A percentile compares a stretch with the other conserved stretches of the same genome.
phyloP scores from a whole-genome alignment of 139 green algal species.

The Zygnema circumcarinatum region DNA sequence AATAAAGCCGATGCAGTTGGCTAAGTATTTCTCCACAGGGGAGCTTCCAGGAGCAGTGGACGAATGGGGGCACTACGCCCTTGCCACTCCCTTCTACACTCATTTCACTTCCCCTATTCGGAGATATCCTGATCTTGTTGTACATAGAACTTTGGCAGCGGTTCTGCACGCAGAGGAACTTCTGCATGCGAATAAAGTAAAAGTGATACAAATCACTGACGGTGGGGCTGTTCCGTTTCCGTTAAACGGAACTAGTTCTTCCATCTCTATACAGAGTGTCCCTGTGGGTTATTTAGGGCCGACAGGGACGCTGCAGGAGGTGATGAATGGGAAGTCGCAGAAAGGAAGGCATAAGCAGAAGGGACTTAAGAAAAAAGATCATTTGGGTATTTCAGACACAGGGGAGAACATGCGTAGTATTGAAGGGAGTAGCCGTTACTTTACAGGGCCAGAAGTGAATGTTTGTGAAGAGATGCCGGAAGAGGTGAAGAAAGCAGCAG shows the following conservation, averaged over 20 bases:
- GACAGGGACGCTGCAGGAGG: not conserved
- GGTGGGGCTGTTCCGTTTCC: not conserved
- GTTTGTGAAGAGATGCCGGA: not conserved
- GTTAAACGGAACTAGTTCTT: not conserved
- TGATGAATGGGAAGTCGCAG: not conserved
- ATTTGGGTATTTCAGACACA: too few species aligned
- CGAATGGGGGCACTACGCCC: constrained; percentile 66
- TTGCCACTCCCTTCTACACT: constrained; percentile 64
- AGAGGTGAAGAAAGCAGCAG: not conserved
- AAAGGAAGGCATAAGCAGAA: not conserved
- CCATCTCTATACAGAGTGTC: not conserved
- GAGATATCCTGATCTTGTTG: constrained; percentile 68
- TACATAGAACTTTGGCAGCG: constrained; percentile 66
- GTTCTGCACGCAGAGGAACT: constrained; percentile 52
- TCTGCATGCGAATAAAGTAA: constrained; percentile 13
- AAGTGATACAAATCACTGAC: not conserved
- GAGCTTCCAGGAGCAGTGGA: constrained; percentile 6
- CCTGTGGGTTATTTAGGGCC: not conserved
- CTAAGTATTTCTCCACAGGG: constrained; percentile 68
- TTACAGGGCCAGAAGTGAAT: not conserved
- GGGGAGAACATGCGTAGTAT: not conserved
- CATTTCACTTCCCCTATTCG: constrained; percentile 73
- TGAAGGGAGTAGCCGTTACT: not conserved
- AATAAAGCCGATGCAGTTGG: constrained; percentile 90
- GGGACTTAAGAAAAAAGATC: not conserved